phyloP scores from a whole-genome alignment of 2,329 filamentous ascomycete genomes.

The Lecanicillium sp. region DNA sequence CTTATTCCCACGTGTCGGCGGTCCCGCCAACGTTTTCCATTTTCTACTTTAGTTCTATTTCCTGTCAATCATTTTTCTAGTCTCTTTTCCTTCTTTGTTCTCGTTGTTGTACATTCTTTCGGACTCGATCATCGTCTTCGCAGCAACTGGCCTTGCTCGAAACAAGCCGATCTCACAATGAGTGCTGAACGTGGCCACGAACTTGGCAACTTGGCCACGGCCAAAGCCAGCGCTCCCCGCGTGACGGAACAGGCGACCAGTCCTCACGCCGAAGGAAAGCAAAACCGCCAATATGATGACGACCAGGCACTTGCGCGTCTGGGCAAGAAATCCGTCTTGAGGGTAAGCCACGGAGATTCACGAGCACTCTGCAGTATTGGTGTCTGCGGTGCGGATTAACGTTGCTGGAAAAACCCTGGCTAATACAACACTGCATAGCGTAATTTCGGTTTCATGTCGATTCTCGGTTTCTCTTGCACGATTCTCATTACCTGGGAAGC shows the following conservation, averaged over 20 bases:
- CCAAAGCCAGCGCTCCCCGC: conserved; percentile 3
- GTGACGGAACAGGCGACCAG: neutral
- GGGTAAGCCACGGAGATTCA: conserved; percentile 1
- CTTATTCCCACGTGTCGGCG: neutral
- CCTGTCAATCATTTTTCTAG: conserved; percentile 1
- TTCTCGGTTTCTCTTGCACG: conserved; percentile 38
- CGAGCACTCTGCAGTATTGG: neutral
- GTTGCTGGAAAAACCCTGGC: no score
- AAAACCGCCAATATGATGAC: conserved; percentile 3
- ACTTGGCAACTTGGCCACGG: conserved; percentile 6
- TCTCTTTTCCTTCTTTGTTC: neutral
- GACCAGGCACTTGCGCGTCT: conserved; percentile 6
- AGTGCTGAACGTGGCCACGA: neutral
- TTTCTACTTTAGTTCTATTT: conserved; percentile 2
- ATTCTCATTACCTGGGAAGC: conserved; percentile 41
- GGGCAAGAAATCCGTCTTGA: conserved; percentile 9
- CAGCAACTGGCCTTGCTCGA: neutral
- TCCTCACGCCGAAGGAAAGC: conserved; percentile 2
- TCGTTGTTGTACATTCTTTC: neutral
- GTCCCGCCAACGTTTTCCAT: neutral
- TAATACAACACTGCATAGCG: conserved; percentile 16
- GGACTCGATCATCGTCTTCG: neutral
- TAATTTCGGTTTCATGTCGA: conserved; percentile 36
- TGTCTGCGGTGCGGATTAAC: no score
- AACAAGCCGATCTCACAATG: no score